Base-by-base conservation (phyloP, 306 rosid genomes). In the Rosa persica region DNA sequence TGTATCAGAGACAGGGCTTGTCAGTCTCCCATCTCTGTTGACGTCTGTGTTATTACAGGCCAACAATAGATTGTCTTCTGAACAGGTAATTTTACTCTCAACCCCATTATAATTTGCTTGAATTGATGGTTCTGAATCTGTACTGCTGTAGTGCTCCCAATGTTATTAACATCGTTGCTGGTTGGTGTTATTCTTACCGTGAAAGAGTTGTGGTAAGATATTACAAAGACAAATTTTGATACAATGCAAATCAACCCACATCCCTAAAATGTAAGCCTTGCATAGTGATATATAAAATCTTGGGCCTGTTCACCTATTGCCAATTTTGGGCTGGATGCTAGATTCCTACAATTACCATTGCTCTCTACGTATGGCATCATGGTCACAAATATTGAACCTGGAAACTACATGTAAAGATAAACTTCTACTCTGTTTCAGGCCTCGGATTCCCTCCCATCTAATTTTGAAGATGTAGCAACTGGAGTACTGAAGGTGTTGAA, bases 401-500 rank as follows among this genome's bases (percentile, higher is more conserved):
- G 40, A 19, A 23, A 66, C 13, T 38, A 52, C 9, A 51, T 72
- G 69, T 71, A 75, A 81, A 85, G 52, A 51, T 67, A 47, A 67
- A 36, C 62, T 84, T 79, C 78, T 46, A 52, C 83, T 81, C 75
- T 81, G 78, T 73, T 85, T 67, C 84, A 95, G 98, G 91, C 86
- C 64, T 81, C 93, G 4, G 93, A 85, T 85, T 79, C 84, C 85
- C 98, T 95, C 83, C 98, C 98, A 42, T 92, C 96, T 69, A 95
- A 95, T 91, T 95, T 95, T 89, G 98, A 95, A 84, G 98, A 95
- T 88, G 98, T 89, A 79, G 98, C 98, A 49, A 81, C 95, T 72
- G 97, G 98, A 85, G 97, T 95, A 61, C 86, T 95, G 85, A 95
- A 95, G 90, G 98, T 95, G 87, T 81, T 95, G 84, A 95, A 95